Evolutionary conservation across 345 rosid species (phyloP).

Genomic region (Gossypium australe): DNA sequence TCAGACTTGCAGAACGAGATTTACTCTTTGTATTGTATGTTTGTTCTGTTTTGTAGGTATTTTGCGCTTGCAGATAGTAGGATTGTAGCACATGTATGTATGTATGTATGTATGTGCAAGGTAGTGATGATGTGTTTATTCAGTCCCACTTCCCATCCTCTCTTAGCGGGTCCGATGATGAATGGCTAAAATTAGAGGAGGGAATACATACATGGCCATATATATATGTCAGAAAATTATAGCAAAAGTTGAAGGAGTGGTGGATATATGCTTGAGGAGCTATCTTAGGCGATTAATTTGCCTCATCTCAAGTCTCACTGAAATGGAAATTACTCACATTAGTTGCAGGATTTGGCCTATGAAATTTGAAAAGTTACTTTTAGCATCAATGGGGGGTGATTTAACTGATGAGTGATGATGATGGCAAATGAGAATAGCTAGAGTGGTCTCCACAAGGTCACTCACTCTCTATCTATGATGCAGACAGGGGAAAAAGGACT

Average conservation of each 20-base stretch:
- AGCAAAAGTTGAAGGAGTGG: not conserved
- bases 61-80: not conserved
- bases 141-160: not conserved
- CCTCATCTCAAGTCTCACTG: not conserved
- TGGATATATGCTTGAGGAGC: not conserved
- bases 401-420: not conserved
- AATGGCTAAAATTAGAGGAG: not conserved
- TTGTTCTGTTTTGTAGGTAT: not conserved
- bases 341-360: not conserved
- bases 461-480: slow-evolving; percentile 12
- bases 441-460: slow-evolving; percentile 25
- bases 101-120: too few species aligned
- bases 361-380: not conserved
- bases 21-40: not conserved
- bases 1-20: not conserved
- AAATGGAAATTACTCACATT: not conserved
- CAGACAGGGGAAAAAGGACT: not conserved
- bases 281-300: not conserved
- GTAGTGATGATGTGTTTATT: too few species aligned
- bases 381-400: not conserved
- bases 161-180: not conserved
- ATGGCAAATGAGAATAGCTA: slow-evolving; percentile 11
- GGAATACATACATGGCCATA: not conserved
- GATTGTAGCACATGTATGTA: not conserved
- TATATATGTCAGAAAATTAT: not conserved